A percentile compares a stretch with the other conserved stretches of the same genome.
Conservation (phyloP, 1,284 basidiomycete genomes). For the Papiliotrema flavescens region DNA sequence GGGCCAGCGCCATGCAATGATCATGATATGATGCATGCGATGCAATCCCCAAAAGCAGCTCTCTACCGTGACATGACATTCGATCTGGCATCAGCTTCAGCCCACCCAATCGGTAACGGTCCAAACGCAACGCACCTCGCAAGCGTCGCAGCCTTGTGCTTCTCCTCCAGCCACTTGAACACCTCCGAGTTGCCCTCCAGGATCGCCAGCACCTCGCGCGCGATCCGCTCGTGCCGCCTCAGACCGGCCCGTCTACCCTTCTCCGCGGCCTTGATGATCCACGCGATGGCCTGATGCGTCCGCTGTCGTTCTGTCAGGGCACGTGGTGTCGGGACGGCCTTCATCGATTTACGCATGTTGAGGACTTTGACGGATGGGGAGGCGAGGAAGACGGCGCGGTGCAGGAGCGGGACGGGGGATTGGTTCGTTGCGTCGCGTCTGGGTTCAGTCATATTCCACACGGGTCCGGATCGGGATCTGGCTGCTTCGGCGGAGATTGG, state of each 20-base stretch:
- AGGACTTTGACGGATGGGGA: slow-evolving; percentile 62
- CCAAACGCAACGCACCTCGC: slow-evolving; percentile 68
- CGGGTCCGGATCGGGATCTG: background rate
- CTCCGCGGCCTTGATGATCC: slow-evolving; percentile 63
- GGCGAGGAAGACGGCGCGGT: slow-evolving; percentile 61
- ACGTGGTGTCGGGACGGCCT: slow-evolving; percentile 62
- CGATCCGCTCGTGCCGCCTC: slow-evolving; percentile 63
- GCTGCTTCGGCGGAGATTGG: background rate
- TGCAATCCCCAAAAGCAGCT: too few species aligned
- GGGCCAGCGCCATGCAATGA: too few species aligned
- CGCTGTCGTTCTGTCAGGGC: slow-evolving; percentile 75
- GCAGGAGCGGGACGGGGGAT: slow-evolving; percentile 71
- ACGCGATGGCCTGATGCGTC: slow-evolving; percentile 61
- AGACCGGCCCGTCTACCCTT: slow-evolving; percentile 53
- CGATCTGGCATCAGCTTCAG: too few species aligned
- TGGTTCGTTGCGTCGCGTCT: slow-evolving; percentile 70
- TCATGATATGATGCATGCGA: too few species aligned
- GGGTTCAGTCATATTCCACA: background rate
- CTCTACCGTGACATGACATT: too few species aligned
- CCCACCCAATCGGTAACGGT: too few species aligned
- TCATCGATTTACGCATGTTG: slow-evolving; percentile 58
- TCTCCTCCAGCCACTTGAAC: slow-evolving; percentile 58
- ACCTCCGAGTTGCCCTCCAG: slow-evolving; percentile 60
- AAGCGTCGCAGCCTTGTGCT: slow-evolving; percentile 69
- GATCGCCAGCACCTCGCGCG: slow-evolving; percentile 67